Base-by-base conservation (phyloP, 768 basidiomycete genomes). In the Hericium erinaceus region DNA sequence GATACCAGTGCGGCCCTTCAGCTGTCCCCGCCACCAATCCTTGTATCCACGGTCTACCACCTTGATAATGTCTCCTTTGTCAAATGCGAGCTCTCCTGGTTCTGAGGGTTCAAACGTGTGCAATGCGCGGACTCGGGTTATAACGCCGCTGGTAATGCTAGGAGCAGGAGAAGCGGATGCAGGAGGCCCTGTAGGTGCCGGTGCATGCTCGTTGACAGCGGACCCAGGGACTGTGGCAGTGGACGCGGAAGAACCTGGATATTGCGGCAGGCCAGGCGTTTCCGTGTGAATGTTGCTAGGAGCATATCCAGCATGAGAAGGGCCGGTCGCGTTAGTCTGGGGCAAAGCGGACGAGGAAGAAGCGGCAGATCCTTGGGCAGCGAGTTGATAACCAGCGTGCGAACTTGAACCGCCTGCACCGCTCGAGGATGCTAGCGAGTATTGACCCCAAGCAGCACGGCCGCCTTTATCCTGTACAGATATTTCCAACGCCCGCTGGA, bases 1-100 rank as follows among this genome's bases (percentile, higher is more conserved):
- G 50, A 98, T 98, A 48, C 93, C 93, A 2, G 93, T 92, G 58
- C 89, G 75, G 0, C 92, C 94, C 66, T 84, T 89, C 48, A 95
- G 70, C 64, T 97, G 93, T 0, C 95, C 95, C 22, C 92, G 74
- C 92, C 94, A 98, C 95, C 95, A 98, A 67, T 97, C 93, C 64
- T 91, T 88, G 70, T 95, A 95, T 22, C 87, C 88, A 24, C 92
- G 82, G 68, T 97, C 93, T 22, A 98, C 85, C 13, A 98, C 95
- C 66, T 93, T 92, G 75, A 98, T 93, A 49, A 95, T 77, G 62
- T 97, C 95, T 2, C 94, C 95, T 62, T 87, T 88, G 53, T 92
- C 87, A 66, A 98, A 95, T 1, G 86, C 84, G 1, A 98, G 79
- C 68, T 98, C 95, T 11, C 93, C 94, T 0, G 85, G 80, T 64